Base-by-base conservation (phyloP, 257 asterid species). In the Gentiana dahurica region DNA sequence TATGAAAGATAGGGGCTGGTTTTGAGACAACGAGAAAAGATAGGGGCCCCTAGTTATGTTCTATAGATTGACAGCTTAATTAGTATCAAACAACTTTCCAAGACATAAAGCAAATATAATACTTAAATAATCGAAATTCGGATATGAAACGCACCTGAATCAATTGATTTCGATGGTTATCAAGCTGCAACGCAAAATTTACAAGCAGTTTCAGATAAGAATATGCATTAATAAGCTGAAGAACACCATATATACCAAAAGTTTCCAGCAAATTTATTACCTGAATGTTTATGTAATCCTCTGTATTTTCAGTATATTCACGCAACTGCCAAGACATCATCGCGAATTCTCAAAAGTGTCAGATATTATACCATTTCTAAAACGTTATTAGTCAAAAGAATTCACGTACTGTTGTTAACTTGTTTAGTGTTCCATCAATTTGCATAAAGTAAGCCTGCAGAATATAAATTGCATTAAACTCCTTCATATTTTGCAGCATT, bases 231-330 rank as follows among this genome's bases (percentile, higher is more conserved):
- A 43, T 57, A 51, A 58, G 50, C 52, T n/a, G 41, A 63, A 63
- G 35, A 15, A 54, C n/a, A 34, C 24, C 8, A 51, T 4, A 12
- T 34, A 51, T 56, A 24, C 24, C 46, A 34, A 0, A 46, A 43
- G 32, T 53, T 52, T 62, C 35, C n/a, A 13, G 35, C 38, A 12
- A 51, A 33, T 51, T 46, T 34, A 4, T 49, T 76, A 86, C 97
- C 97, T 89, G 96, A 69, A 90, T 90, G 65, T 90, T 90, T 57
- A 90, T 90, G 62, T 90, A 90, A 68, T 90, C 97, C 71, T 90
- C 97, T 10, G 97, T 90, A 77, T 82, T 87, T 54, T 90, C 96
- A 66, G 82, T 79, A 67, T 90, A 90, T 69, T 90, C 97, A 5
- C 97, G 89, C 44, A 90, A 77, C 97, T 90, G 85, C 63, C 75